phyloP scores from a whole-genome alignment of 2,329 filamentous ascomycete genomes.

The Aureobasidium pullulans region DNA sequence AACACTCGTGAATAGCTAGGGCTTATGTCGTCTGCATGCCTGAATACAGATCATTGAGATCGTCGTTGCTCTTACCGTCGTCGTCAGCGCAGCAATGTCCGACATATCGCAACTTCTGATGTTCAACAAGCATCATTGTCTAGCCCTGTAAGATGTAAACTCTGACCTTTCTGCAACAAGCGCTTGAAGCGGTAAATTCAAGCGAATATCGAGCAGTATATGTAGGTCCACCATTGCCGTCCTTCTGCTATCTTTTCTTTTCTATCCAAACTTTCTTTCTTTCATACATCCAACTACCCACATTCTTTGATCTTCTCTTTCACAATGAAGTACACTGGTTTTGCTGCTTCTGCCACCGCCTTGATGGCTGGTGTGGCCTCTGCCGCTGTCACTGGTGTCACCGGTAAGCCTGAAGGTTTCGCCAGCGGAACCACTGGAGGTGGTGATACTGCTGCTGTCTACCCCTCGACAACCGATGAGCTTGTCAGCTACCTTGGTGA shows the following conservation, averaged over 20 bases:
- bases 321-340: conserved; percentile 3
- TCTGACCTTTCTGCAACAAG: neutral
- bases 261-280: neutral
- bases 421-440: conserved; percentile 51
- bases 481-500: conserved; percentile 53
- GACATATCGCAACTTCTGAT: neutral
- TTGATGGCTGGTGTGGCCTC: conserved; percentile 1
- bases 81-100: conserved; percentile 1
- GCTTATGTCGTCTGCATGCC: neutral
- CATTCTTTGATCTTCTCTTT: neutral
- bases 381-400: conserved; percentile 17
- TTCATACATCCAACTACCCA: neutral
- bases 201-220: neutral
- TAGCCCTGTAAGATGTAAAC: neutral
- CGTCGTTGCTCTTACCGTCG: neutral
- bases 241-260: neutral
- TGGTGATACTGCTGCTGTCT: conserved; percentile 46
- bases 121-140: neutral
- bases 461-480: conserved; percentile 48
- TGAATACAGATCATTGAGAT: neutral
- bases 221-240: neutral
- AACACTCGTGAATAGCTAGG: neutral
- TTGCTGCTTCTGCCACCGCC: conserved; percentile 2
- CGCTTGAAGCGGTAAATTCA: neutral
- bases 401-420: conserved; percentile 36